phyloP scores from a whole-genome alignment of 148 eudicot genomes.

The Euryodendron excelsum region DNA sequence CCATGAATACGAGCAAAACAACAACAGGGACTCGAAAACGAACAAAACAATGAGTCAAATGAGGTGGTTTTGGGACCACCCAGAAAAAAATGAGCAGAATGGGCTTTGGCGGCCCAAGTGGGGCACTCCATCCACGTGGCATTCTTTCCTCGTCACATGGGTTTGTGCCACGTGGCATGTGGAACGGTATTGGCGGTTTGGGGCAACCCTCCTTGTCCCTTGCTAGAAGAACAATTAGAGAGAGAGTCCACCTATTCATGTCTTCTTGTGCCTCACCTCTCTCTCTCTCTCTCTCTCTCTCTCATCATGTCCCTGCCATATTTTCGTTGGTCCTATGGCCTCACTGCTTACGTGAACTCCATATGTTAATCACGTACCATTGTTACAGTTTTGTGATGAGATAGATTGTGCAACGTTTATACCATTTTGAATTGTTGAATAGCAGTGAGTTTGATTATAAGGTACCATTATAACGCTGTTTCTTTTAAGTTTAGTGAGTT shows the following conservation, averaged over 20 bases:
- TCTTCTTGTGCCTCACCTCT: conserved; percentile 2
- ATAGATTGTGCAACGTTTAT: too few species aligned
- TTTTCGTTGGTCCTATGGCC: too few species aligned
- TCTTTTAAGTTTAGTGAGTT: too few species aligned
- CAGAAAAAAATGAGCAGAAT: neutral
- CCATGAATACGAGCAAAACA: neutral
- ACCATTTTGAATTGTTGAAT: too few species aligned
- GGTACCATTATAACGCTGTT: too few species aligned
- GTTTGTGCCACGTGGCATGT: conserved; percentile 25
- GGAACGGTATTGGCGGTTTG: conserved; percentile 28
- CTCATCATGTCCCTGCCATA: neutral
- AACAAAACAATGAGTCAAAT: neutral
- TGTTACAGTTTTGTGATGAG: too few species aligned
- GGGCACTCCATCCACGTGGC: conserved; percentile 20
- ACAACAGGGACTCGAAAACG: neutral
- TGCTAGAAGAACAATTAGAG: conserved; percentile 3
- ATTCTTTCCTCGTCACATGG: conserved; percentile 16
- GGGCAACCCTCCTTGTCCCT: conserved; percentile 24
- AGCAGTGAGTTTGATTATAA: too few species aligned
- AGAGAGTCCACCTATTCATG: conserved; percentile 11
- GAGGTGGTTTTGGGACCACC: conserved; percentile 10
- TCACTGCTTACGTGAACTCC: too few species aligned
- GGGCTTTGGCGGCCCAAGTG: conserved; percentile 12
- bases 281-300: neutral
- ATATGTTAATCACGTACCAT: neutral